Conservation (phyloP, 2,329 filamentous ascomycete species). For the Stemphylium beticola region DNA sequence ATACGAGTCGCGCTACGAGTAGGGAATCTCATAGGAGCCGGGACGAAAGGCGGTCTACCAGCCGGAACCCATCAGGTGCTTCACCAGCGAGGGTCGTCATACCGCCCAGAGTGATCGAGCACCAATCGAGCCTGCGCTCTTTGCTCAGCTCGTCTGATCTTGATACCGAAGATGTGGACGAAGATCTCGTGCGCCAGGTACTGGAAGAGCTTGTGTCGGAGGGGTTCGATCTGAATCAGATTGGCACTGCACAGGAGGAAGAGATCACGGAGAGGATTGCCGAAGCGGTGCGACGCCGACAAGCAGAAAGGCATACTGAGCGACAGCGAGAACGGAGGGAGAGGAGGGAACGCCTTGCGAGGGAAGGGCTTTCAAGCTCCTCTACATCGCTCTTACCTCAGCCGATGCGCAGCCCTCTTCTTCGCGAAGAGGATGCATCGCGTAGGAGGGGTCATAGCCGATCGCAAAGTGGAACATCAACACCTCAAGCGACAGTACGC, state of each 20-base stretch:
- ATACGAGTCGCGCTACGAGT: constrained; percentile 49
- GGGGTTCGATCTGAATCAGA: constrained; percentile 85
- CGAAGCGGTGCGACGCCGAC: constrained; percentile 81
- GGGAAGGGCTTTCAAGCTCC: constrained; percentile 45
- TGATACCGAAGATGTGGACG: constrained; percentile 78
- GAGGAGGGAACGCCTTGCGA: constrained; percentile 42
- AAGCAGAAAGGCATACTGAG: constrained; percentile 67
- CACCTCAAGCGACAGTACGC: constrained; percentile 39
- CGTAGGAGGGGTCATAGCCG: constrained; percentile 43
- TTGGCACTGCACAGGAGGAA: constrained; percentile 83
- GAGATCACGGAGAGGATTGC: constrained; percentile 90
- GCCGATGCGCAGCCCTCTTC: constrained; percentile 34
- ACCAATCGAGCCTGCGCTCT: constrained; percentile 87
- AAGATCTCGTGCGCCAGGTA: constrained; percentile 88
- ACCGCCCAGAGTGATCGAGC: constrained; percentile 70
- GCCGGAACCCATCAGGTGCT: constrained; percentile 29
- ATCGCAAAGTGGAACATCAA: constrained; percentile 45
- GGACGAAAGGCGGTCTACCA: constrained; percentile 34
- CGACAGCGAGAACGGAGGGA: constrained; percentile 55
- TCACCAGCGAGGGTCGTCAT: constrained; percentile 30
- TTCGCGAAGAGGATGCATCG: constrained; percentile 38
- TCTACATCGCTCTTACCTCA: constrained; percentile 30
- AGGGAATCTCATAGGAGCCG: constrained; percentile 35
- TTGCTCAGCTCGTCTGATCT: constrained; percentile 81
- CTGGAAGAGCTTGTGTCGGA: constrained; percentile 86